Evolutionary conservation across 2,329 filamentous ascomycete species (phyloP), one percentile per base, ranked within the genome.

Genomic region (Stemphylium vesicarium): DNA sequence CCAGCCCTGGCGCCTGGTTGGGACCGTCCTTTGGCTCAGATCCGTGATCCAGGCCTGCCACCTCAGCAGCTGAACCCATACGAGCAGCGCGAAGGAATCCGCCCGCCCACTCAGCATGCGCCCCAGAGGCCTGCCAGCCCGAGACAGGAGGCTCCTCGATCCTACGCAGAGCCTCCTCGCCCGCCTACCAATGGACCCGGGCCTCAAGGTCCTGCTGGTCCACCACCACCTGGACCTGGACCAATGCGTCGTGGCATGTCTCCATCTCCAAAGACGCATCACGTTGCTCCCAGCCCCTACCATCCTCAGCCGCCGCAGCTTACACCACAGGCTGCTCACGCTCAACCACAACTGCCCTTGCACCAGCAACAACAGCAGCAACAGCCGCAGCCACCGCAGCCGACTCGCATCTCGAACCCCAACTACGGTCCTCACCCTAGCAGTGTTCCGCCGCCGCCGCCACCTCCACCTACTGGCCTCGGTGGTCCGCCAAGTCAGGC

Each of bases 1-100:
- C 83, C 85, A 57, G 77, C 82, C 44, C 64, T 80, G 29, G 74
- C 74, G 38, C 82, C 82, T 57, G 84, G 85, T 63, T 88, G 85
- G 84, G 84, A 83, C 62, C 82, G 84, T 47, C 71, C 71, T 33
- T 84, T 96, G 57, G 91, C 90, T 56, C 92, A 95, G 60, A 87
- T 96, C 57, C 93, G 84, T 56, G 82, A 84, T 43, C 81, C 81
- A 18, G 81, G 81, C 47, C 79, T 79, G 57, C 81, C 89, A 38
- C 88, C 89, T 40, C 89, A 92, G 73, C 88, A 89, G 35, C 82
- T 88, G 22, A 94, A 95, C 66, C 90, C 90, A 0, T 96, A 92
- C 71, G 93, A 96, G 58, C 87, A 88, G 68, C 87, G 87, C 56
- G 91, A 96, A 66, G 82, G 82, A 40, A 85, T 88, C 72, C 85